Percentiles rank a stretch among this genome's conserved stretches.
These are phyloP conservation scores for Talaromyces sp. DNA, from an alignment of 2,329 filamentous ascomycete genomes.

Conservation along the genomic window DNA sequence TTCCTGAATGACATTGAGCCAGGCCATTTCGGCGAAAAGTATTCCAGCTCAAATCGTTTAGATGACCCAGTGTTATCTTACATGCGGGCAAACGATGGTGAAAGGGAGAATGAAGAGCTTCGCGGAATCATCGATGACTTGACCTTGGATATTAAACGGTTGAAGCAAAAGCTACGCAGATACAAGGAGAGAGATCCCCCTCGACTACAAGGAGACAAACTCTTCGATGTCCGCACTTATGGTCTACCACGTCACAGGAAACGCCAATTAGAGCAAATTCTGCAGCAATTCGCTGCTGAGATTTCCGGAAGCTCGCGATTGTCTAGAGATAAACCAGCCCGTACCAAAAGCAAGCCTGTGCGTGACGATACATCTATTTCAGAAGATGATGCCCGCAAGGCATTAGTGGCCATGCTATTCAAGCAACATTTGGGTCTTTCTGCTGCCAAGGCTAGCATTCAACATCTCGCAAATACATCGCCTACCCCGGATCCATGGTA, in stretches of 20 bases:
- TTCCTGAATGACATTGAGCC: conserved; percentile 25
- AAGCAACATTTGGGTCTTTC: conserved; percentile 5
- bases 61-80: conserved; percentile 31
- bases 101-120: conserved; percentile 69
- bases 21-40: conserved; percentile 13
- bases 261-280: conserved; percentile 68
- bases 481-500: conserved; percentile 1
- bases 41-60: conserved; percentile 20
- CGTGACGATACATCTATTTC: neutral
- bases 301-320: conserved; percentile 12
- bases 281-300: conserved; percentile 59
- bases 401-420: conserved; percentile 10
- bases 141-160: conserved; percentile 75
- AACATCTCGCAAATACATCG: neutral
- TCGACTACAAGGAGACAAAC: conserved; percentile 64
- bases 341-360: neutral
- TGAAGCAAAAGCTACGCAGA: conserved; percentile 69
- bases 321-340: neutral
- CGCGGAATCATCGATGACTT: conserved; percentile 83
- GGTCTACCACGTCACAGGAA: conserved; percentile 69
- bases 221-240: conserved; percentile 81
- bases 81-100: conserved; percentile 32
- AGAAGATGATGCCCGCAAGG: conserved; percentile 2
- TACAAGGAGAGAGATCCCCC: conserved; percentile 67
- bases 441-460: neutral